Conservation (phyloP, 1,284 basidiomycete species). For the Marasmius tenuissimus region DNA sequence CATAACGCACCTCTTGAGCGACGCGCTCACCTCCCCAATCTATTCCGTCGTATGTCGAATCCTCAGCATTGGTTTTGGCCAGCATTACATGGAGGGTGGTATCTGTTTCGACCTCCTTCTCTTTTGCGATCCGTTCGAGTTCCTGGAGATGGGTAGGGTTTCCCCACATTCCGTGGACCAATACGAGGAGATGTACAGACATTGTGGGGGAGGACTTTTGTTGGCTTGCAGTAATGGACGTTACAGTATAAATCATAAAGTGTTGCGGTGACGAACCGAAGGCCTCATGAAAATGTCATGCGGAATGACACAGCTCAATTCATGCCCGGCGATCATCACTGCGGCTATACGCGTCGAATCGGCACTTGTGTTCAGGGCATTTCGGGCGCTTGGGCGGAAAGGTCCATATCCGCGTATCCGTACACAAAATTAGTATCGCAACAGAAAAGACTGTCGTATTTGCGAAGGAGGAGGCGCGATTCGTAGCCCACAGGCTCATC, state of each 20-base stretch:
- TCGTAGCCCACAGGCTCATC: no score
- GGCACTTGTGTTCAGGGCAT: no score
- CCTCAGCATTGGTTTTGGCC: conserved; percentile 53
- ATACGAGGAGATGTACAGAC: conserved; percentile 57
- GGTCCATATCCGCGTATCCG: no score
- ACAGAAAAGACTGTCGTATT: no score
- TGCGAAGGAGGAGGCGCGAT: no score
- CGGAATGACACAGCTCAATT: no score
- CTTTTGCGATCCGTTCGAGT: conserved; percentile 23
- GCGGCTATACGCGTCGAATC: no score
- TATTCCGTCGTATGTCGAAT: conserved; percentile 72
- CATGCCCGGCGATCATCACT: no score
- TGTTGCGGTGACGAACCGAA: neutral
- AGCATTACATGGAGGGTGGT: conserved; percentile 47
- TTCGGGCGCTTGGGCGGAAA: no score
- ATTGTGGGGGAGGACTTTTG: neutral
- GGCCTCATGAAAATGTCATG: no score
- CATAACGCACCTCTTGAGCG: conserved; percentile 23
- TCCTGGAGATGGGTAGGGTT: conserved; percentile 55
- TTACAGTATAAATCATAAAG: conserved; percentile 6
- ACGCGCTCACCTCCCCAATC: conserved; percentile 75
- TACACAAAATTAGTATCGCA: no score
- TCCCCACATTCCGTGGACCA: conserved; percentile 88
- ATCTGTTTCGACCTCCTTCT: conserved; percentile 22
- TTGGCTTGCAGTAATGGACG: neutral